phyloP scores from a whole-genome alignment of 2,329 filamentous ascomycete species.

The Diplodia sapinea region DNA sequence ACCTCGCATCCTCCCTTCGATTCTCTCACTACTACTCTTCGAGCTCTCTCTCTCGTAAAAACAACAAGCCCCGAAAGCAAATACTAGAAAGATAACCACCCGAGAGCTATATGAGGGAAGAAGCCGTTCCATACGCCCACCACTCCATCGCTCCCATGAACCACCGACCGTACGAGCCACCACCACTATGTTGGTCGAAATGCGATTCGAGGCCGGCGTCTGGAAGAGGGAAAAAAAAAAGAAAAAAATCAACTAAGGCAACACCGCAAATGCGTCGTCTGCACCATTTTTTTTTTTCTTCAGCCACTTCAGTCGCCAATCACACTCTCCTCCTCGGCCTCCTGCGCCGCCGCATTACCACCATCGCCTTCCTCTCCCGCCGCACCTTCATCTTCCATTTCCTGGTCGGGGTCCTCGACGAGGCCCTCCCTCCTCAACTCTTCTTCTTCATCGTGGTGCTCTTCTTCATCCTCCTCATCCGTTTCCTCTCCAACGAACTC shows the following conservation, averaged over 20 bases:
- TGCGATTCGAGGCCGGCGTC: background rate
- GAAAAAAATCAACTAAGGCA: background rate
- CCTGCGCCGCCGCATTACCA: conserved; percentile 42
- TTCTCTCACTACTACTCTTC: background rate
- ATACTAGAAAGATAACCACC: background rate
- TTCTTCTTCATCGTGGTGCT: conserved; percentile 48
- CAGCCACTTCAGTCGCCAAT: conserved; percentile 46
- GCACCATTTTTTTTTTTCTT: too few relatives aligned
- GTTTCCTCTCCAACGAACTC: conserved; percentile 51
- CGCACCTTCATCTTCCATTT: conserved; percentile 36
- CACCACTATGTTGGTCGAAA: background rate
- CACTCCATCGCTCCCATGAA: conserved; percentile 13
- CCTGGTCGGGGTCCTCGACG: conserved; percentile 34
- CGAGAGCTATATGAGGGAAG: background rate
- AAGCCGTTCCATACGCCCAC: conserved; percentile 3
- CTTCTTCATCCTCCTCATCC: conserved; percentile 47
- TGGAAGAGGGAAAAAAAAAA: background rate
- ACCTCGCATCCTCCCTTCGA: background rate
- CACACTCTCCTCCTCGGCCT: conserved; percentile 53
- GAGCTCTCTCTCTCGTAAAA: background rate
- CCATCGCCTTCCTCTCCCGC: conserved; percentile 36
- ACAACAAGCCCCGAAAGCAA: background rate
- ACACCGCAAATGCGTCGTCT: background rate
- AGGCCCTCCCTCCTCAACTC: conserved; percentile 35
- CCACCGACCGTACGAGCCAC: background rate